Evolutionary conservation across 2,329 filamentous ascomycete genomes (phyloP).

Genomic region (Fusarium buharicum): DNA sequence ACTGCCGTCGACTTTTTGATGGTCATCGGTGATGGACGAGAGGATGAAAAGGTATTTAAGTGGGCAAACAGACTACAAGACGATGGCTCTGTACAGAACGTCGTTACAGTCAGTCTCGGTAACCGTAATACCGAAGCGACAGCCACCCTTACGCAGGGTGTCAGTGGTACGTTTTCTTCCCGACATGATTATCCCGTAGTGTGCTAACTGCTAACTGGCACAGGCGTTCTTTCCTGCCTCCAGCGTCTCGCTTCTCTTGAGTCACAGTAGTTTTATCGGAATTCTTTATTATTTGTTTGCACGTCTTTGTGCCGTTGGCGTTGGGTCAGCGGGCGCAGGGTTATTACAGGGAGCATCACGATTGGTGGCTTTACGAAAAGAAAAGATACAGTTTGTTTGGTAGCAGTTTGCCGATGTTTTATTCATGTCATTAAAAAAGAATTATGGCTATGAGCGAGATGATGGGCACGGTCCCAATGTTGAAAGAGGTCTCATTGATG

Average conservation of each 20-base stretch:
- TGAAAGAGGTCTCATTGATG: background rate
- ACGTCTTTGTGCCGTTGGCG: conserved; percentile 43
- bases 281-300: conserved; percentile 39
- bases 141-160: conserved; percentile 87
- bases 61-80: conserved; percentile 86
- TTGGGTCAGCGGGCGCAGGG: conserved; percentile 41
- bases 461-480: conserved; percentile 5
- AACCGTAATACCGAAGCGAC: conserved; percentile 88
- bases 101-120: conserved; percentile 87
- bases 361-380: conserved; percentile 17
- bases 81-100: conserved; percentile 69
- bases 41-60: conserved; percentile 92
- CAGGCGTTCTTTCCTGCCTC: conserved; percentile 57
- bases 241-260: conserved; percentile 53
- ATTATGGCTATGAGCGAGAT: conserved; percentile 10
- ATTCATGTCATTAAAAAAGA: conserved; percentile 9
- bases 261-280: conserved; percentile 28
- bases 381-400: conserved; percentile 28
- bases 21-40: conserved; percentile 88
- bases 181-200: background rate
- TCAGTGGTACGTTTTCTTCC: conserved; percentile 74
- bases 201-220: conserved; percentile 10
- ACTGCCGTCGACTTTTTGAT: conserved; percentile 83
- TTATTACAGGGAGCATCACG: conserved; percentile 24
- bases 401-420: background rate